Evolutionary conservation across 345 rosid species (phyloP).

Genomic region (Citrus glauca): DNA sequence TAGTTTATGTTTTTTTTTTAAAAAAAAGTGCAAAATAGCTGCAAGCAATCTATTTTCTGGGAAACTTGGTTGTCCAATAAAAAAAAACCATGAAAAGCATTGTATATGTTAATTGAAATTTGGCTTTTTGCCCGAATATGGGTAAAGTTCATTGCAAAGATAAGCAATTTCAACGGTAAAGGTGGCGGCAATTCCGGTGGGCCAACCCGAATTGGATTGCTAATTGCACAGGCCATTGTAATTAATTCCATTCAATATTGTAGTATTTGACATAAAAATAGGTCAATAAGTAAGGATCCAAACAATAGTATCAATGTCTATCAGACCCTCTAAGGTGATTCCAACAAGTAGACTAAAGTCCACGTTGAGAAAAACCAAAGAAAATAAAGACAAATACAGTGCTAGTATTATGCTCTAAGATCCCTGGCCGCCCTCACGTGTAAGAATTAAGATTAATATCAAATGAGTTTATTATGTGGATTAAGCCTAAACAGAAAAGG

Average conservation of each 20-base stretch:
- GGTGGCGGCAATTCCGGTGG: background rate
- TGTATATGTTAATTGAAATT: background rate
- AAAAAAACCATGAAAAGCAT: background rate
- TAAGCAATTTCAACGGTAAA: conserved; percentile 1
- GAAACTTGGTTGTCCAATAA: background rate
- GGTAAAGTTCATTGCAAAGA: conserved; percentile 1
- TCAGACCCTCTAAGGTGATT: too few species aligned
- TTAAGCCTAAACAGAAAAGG: too few species aligned
- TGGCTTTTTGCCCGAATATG: background rate
- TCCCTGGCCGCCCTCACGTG: background rate
- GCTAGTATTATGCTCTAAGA: background rate
- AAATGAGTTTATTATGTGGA: too few species aligned
- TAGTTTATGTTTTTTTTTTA: background rate
- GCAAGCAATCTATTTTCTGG: background rate
- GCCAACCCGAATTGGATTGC: background rate
- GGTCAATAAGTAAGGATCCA: too few species aligned
- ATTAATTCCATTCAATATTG: too few species aligned
- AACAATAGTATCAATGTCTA: too few species aligned
- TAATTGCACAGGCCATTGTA: too few species aligned
- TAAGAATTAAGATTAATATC: too few species aligned
- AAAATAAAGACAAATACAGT: too few species aligned
- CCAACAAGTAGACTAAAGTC: background rate
- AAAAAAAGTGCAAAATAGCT: background rate
- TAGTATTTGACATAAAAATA: too few species aligned
- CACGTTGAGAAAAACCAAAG: background rate